Evolutionary conservation across 2,329 filamentous ascomycete genomes (phyloP), one percentile per base, ranked within the genome.

Genomic region (Aspergillus sp.): DNA sequence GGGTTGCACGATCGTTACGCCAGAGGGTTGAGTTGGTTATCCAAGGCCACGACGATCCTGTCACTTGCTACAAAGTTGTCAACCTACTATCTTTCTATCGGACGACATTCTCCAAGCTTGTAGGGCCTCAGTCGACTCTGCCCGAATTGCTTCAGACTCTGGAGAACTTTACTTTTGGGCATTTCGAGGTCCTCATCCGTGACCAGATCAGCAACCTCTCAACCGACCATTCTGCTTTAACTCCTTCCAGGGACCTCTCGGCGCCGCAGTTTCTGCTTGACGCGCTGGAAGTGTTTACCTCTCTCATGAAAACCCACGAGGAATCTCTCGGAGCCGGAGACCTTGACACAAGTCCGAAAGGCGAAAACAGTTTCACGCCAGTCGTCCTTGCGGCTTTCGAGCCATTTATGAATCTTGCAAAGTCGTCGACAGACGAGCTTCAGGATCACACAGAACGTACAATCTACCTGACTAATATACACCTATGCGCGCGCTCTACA

Each of bases 21-120:
- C 88, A 95, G 56, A 74, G 89, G 19, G 78, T 93, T 32, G 88
- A 95, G 57, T 83, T 96, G 49, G 83, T 93, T 13, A 81, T 96
- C 11, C 86, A 93, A 48, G 83, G 82, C 39, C 89, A 94, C 54
- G 88, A 95, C 47, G 88, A 96, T 37, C 81, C 81, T 1, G 84
- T 93, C 13, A 67, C 86, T 30, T 80, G 86, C 20, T 98, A 94
- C 65, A 91, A 86, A 55, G 77, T 96, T 25, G 80, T 85, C 8
- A 95, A 93, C 47, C 68, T 98, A 1, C 71, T 96, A 26, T 78
- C 76, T 25, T 98, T 98, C 61, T 98, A 98, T 61, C 78, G 76
- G 17, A 71, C 76, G 40, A 95, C 88, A 1, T 95, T 96, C 54
- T 66, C 76, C 11, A 89, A 82, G 46, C 68, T 96, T 1, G 67